Evolutionary conservation across 2,329 filamentous ascomycete species (phyloP).

Genomic region (Colletotrichum sansevieriae): DNA sequence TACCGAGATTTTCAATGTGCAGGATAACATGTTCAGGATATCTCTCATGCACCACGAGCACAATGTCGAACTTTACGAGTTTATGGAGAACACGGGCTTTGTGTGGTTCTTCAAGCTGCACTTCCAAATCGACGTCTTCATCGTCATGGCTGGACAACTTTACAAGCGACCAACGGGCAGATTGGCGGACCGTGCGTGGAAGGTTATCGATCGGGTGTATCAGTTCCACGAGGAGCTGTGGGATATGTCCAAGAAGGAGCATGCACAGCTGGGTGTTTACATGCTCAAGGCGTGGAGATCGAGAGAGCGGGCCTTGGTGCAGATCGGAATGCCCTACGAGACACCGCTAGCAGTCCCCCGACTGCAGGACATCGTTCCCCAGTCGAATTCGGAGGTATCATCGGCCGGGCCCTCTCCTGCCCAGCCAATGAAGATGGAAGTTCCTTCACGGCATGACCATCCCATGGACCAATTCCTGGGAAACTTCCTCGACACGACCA

Average conservation of each 20-base stretch:
- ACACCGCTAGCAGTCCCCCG: conserved; percentile 61
- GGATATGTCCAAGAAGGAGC: conserved; percentile 60
- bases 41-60: conserved; percentile 63
- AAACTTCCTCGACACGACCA: conserved; percentile 58
- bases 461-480: conserved; percentile 59
- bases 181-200: conserved; percentile 68
- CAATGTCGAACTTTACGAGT: conserved; percentile 58
- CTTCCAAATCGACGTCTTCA: conserved; percentile 69
- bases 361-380: conserved; percentile 58
- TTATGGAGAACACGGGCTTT: conserved; percentile 61
- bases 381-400: conserved; percentile 51
- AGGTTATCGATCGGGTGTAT: conserved; percentile 60
- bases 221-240: conserved; percentile 63
- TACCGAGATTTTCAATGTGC: conserved; percentile 61
- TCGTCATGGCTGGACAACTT: conserved; percentile 68
- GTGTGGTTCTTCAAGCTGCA: conserved; percentile 67
- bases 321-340: conserved; percentile 54
- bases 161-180: conserved; percentile 60
- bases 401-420: conserved; percentile 48
- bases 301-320: conserved; percentile 58
- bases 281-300: conserved; percentile 66
- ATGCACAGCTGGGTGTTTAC: conserved; percentile 60
- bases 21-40: conserved; percentile 69
- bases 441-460: conserved; percentile 44
- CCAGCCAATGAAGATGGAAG: conserved; percentile 45